Conservation (phyloP, 495 filamentous ascomycete species). For the Neurospora cerealis region DNA sequence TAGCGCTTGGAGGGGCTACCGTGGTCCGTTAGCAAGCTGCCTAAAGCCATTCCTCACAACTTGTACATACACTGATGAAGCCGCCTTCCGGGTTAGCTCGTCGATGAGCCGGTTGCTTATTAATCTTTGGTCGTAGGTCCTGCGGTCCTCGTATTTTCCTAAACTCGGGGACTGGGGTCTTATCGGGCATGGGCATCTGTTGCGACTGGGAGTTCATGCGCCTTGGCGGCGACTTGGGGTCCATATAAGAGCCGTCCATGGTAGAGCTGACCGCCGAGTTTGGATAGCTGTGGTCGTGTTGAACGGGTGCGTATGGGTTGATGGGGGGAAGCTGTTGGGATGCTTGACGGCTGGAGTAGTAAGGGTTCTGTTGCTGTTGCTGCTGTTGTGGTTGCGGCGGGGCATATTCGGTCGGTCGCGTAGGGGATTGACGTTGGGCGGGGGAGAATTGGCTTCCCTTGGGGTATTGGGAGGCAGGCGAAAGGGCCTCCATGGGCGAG, state of each 20-base stretch:
- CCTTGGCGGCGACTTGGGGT: conserved; percentile 59
- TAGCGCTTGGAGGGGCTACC: conserved; percentile 86
- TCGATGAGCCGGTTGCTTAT: conserved; percentile 78
- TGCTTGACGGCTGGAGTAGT: conserved; percentile 37
- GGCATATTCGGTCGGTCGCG: conserved; percentile 34
- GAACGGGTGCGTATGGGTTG: conserved; percentile 51
- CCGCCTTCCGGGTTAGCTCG: conserved; percentile 95
- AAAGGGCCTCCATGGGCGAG: conserved; percentile 82
- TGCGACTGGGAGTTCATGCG: conserved; percentile 37
- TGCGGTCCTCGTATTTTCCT: conserved; percentile 59
- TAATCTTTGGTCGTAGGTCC: conserved; percentile 75
- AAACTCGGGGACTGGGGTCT: conserved; percentile 80
- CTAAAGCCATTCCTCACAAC: not conserved
- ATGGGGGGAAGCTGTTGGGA: conserved; percentile 60
- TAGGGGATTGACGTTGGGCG: conserved; percentile 41
- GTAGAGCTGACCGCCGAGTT: conserved; percentile 51
- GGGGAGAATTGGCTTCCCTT: conserved; percentile 35
- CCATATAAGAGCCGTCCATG: conserved; percentile 63
- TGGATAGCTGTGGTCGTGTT: conserved; percentile 45
- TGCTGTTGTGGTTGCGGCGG: conserved; percentile 8
- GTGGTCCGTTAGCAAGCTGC: conserved; percentile 2
- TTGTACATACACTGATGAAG: conserved; percentile 81
- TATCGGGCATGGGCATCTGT: conserved; percentile 38
- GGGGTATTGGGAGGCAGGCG: conserved; percentile 43
- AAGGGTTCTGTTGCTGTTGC: conserved; percentile 26